Evolutionary conservation across 1,284 basidiomycete genomes (phyloP), one percentile per base, ranked within the genome.

Genomic region (Termitomyces sp.): DNA sequence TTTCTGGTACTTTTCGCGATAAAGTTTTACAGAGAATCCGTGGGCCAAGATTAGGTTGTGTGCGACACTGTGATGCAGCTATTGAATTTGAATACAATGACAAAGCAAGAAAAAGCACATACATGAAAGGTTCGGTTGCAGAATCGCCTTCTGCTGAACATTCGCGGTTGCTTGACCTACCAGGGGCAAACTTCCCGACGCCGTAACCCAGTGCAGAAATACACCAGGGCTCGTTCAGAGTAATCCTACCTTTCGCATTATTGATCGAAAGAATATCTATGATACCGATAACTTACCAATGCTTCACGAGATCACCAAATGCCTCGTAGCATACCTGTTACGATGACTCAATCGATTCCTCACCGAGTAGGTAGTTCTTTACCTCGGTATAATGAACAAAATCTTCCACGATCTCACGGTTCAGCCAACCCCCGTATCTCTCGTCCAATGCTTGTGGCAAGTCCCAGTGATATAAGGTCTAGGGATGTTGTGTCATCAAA

Each of bases 381-480:
- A 81, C 84, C 62, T 73, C 73, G 9, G 88, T 81, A 64, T 86
- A 91, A 62, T 78, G 73, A 26, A 75, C 76, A 59, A 76, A 90
- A 66, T 90, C 88, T 36, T 77, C 68, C 8, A 84, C 73, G 55
- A 87, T 78, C 58, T 83, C 79, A 61, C 80, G 81, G 70, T 83
- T 80, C 53, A 89, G 69, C 84, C 86, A 90, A 2, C 88, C 88
- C 21, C 82, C 81, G 67, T 90, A 90, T 44, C 83, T 77, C 55
- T 88, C 80, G 55, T 88, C 79, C 24, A 90, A 74, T 1, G 69
- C 80, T 65, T 86, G 84, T 5, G 88, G 88, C 5, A 89, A 74
- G 63, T 91, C 88, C 88, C 87, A 90, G 66, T 90, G 87, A 68
- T 88, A 88, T 39, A 90, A 69, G 0, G 87, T 90, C 84, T 86